Base-by-base conservation (phyloP, 2,329 filamentous ascomycete genomes). In the Gaeumannomyces sp. region DNA sequence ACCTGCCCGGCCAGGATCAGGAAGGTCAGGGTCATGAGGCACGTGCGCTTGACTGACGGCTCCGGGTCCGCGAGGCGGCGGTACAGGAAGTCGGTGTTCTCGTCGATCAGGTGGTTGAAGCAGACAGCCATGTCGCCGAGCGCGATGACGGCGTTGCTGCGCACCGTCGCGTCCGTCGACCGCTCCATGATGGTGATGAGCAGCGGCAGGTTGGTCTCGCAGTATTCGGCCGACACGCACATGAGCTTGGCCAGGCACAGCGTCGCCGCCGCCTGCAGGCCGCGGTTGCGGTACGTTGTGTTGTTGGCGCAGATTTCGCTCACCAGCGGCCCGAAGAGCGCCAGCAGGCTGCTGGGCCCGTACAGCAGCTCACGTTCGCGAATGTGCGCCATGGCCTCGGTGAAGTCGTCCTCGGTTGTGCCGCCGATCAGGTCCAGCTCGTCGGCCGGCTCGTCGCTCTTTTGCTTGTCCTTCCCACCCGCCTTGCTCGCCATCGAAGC, bases 91-190 rank as follows among this genome's bases (percentile, higher is more conserved):
- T 99, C 95, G 0, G 95, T 99, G 76, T 99, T 98, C 78, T 99
- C 96, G 73, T 99, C 96, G 70, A 99, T 97, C 62, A 99, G 85
- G 73, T 99, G 95, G 74, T 99, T 99, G 84, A 99, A 99, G 83
- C 93, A 97, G 28, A 99, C 95, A 0, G 96, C 96, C 95, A 99
- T 99, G 74, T 99, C 95, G 56, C 95, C 95, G 0, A 99, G 86
- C 0, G 95, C 94, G 70, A 99, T 96, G 25, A 99, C 96, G 13
- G 96, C 92, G 73, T 99, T 99, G 71, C 92, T 96, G 63, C 95
- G 89, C 56, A 96, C 94, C 25, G 93, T 96, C 1, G 96, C 90
- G 72, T 97, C 92, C 38, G 92, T 86, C 2, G 93, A 97, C 35
- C 93, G 89, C 78, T 99, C 95, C 82, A 99, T 93, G 72, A 99